phyloP scores from a whole-genome alignment of 768 basidiomycete species.

The Boletales sp. region DNA sequence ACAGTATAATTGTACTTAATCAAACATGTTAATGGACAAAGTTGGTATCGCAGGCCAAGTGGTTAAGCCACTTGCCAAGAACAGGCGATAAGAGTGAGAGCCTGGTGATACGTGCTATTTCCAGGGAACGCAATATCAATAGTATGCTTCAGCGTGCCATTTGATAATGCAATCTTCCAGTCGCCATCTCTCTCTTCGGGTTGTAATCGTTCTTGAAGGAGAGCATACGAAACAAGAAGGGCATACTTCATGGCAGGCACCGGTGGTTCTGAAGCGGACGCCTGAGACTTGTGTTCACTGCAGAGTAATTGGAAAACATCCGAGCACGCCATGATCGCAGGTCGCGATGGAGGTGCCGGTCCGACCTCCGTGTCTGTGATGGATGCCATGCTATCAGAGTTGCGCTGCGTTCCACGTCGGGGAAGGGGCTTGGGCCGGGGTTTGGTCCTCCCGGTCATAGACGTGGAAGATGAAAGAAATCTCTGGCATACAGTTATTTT shows the following conservation, averaged over 20 bases:
- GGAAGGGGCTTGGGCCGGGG: conserved; percentile 35
- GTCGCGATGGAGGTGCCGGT: conserved; percentile 25
- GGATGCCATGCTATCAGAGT: conserved; percentile 2
- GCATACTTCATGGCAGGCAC: conserved; percentile 34
- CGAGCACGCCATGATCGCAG: conserved; percentile 17
- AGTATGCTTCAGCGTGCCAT: conserved; percentile 22
- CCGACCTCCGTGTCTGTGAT: conserved; percentile 4
- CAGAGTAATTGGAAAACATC: conserved; percentile 29
- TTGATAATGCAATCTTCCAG: conserved; percentile 30
- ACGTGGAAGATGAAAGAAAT: conserved; percentile 29
- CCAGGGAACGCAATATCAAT: conserved; percentile 26
- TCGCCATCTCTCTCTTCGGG: conserved; percentile 29
- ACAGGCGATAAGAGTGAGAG: conserved; percentile 17
- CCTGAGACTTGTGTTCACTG: conserved; percentile 8
- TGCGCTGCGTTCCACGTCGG: conserved; percentile 19
- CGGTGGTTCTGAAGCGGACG: conserved; percentile 3
- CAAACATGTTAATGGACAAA: not conserved
- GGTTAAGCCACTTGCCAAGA: conserved; percentile 13
- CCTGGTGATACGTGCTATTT: conserved; percentile 23
- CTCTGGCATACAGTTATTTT: conserved; percentile 44
- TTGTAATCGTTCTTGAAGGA: conserved; percentile 29
- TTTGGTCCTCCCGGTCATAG: conserved; percentile 10
- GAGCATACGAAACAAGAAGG: conserved; percentile 38
- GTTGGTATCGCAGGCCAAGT: not conserved
- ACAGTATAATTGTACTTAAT: not conserved